phyloP scores from a whole-genome alignment of 371 early-diverging fungal genomes.

The Umbelopsis sp. region DNA sequence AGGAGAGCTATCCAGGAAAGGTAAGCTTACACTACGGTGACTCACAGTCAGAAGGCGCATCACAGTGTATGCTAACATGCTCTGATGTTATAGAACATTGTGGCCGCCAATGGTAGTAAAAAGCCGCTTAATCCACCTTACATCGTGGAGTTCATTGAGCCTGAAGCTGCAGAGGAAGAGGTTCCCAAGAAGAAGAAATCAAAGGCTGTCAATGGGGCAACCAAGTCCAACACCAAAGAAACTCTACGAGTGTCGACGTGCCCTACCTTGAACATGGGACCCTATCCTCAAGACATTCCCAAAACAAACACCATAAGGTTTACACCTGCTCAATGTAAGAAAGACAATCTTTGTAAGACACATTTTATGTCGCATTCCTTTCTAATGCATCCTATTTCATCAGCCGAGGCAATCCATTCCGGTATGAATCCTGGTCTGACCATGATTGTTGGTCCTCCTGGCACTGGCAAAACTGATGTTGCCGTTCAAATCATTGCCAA shows the following conservation, averaged over 20 bases:
- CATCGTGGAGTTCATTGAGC: constrained; percentile 55
- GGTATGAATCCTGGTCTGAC: constrained; percentile 87
- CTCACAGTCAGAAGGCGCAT: too few relatives aligned
- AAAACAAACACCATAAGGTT: constrained; percentile 78
- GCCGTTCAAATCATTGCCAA: constrained; percentile 95
- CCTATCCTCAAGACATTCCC: constrained; percentile 71
- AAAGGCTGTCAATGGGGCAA: constrained; percentile 28
- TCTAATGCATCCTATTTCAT: not conserved
- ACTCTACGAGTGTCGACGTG: constrained; percentile 62
- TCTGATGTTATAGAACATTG: not conserved
- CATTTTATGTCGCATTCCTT: not conserved
- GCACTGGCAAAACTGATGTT: constrained; percentile 96
- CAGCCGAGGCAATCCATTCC: constrained; percentile 82
- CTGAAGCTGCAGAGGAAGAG: constrained; percentile 28
- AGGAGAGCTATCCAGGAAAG: constrained; percentile 65
- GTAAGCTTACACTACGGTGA: constrained; percentile 16
- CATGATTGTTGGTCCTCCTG: constrained; percentile 94
- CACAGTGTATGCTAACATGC: too few relatives aligned
- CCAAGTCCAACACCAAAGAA: constrained; percentile 38
- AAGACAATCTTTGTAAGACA: not conserved
- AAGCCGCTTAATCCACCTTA: constrained; percentile 61
- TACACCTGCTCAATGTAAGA: constrained; percentile 79
- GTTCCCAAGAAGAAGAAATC: constrained; percentile 45
- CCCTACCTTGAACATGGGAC: constrained; percentile 68
- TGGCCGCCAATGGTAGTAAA: constrained; percentile 33